A percentile compares a stretch with the other conserved stretches of the same genome.
These are phyloP conservation scores for Vitis cinerea DNA, from an alignment of 164 flowering plant genomes.

Conservation along the genomic window DNA sequence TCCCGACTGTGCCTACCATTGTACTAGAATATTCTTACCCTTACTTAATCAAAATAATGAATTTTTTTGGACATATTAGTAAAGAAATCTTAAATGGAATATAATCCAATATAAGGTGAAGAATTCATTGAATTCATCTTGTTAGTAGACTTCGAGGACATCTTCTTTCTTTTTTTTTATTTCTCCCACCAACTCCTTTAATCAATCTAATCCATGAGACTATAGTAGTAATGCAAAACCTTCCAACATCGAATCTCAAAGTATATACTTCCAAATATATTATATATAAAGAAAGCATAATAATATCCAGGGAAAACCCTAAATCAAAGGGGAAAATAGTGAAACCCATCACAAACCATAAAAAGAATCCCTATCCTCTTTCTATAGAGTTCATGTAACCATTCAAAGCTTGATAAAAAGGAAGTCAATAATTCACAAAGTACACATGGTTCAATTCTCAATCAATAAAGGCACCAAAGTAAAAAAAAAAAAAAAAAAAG, in stretches of 20 bases:
- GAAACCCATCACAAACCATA: constrained; percentile 13
- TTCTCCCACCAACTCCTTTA: constrained; percentile 4
- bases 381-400: neutral
- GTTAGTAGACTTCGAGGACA: constrained; percentile 56
- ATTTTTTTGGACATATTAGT: too few species aligned
- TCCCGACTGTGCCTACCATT: constrained; percentile 81
- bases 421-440: neutral
- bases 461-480: constrained; percentile 5
- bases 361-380: constrained; percentile 6
- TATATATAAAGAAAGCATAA: neutral
- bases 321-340: constrained; percentile 9
- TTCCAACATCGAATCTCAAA: constrained; percentile 4
- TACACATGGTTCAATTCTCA: constrained; percentile 20
- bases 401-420: neutral
- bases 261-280: neutral
- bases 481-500: neutral
- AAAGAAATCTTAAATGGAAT: too few species aligned
- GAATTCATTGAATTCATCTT: constrained; percentile 20
- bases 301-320: neutral
- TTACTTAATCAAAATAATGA: too few species aligned
- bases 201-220: constrained; percentile 6
- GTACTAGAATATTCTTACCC: constrained; percentile 69
- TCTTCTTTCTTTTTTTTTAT: constrained; percentile 10
- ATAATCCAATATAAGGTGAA: too few species aligned
- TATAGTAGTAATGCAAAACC: neutral